Conservation (phyloP, 148 eudicot genomes). For the Simmondsia chinensis region DNA sequence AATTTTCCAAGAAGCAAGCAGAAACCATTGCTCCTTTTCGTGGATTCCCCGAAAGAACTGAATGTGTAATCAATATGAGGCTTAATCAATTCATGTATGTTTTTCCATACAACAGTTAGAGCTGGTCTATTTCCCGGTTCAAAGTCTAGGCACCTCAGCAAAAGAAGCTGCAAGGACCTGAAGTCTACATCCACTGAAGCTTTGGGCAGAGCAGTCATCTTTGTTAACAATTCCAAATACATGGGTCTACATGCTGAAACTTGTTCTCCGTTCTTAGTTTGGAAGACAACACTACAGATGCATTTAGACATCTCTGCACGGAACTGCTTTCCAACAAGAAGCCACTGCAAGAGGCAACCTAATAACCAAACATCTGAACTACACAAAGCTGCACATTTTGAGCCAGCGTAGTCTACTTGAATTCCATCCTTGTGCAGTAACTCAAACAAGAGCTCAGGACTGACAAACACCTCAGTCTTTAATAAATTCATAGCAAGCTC, state of each 20-base stretch:
- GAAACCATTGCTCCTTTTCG: constrained; percentile 12
- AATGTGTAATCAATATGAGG: constrained; percentile 14
- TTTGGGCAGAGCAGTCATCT: constrained; percentile 17
- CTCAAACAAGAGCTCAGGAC: constrained; percentile 58
- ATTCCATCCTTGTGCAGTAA: constrained; percentile 24
- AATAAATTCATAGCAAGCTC: constrained; percentile 11
- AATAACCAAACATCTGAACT: constrained; percentile 73
- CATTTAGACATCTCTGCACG: constrained; percentile 21
- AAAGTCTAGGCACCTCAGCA: constrained; percentile 39
- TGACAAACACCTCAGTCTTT: constrained; percentile 30
- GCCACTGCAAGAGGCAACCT: constrained; percentile 49
- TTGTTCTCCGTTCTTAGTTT: constrained; percentile 9
- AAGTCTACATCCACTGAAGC: constrained; percentile 16
- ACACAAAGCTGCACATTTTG: constrained; percentile 17
- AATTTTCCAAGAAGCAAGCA: constrained; percentile 54
- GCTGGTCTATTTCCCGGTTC: constrained; percentile 48
- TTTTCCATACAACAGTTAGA: constrained; percentile 50
- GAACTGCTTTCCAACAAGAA: constrained; percentile 54
- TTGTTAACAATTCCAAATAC: constrained; percentile 32
- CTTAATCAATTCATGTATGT: constrained; percentile 28
- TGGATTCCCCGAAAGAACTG: constrained; percentile 8
- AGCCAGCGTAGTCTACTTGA: constrained; percentile 16
- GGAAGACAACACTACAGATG: constrained; percentile 13
- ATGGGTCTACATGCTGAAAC: constrained; percentile 18
- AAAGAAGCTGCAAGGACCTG: constrained; percentile 23